Evolutionary conservation across 345 rosid species (phyloP).

Genomic region (Gossypium turneri): DNA sequence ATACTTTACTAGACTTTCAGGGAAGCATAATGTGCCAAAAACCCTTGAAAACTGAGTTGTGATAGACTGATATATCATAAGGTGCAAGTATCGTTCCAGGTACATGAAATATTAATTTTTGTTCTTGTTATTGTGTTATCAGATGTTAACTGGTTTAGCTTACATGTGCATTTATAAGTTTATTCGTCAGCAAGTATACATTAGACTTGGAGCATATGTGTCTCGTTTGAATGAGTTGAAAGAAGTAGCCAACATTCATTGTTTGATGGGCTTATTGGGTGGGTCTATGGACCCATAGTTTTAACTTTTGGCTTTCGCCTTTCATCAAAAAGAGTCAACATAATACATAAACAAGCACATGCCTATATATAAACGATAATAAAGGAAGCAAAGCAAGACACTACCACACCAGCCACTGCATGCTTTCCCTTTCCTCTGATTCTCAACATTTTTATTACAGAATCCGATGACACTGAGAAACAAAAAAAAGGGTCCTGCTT

Average conservation of each 20-base stretch:
- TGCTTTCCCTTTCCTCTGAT: neutral
- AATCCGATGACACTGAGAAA: neutral
- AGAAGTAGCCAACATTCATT: neutral
- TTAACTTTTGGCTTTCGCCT: too few species aligned
- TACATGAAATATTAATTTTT: neutral
- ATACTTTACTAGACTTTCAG: constrained; percentile 44
- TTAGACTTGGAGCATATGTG: too few species aligned
- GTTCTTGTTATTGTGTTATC: too few species aligned
- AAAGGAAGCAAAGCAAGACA: neutral
- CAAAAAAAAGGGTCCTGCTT: neutral
- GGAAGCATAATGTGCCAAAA: constrained; percentile 52
- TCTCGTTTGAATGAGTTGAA: too few species aligned
- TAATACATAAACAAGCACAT: too few species aligned
- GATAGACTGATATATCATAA: constrained; percentile 2
- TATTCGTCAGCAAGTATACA: too few species aligned
- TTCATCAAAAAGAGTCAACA: too few species aligned
- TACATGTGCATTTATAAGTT: too few species aligned
- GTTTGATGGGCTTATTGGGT: neutral
- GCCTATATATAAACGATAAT: neutral
- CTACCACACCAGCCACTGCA: neutral
- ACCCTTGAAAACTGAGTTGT: constrained; percentile 8
- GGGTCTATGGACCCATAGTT: neutral
- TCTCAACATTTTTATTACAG: neutral
- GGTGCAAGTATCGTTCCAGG: neutral
- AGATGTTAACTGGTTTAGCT: too few species aligned